A percentile compares a stretch with the other conserved stretches of the same genome.
These are phyloP conservation scores for Dujonia santamariae DNA, from an alignment of 1,139 yeast genomes.

Conservation along the genomic window DNA sequence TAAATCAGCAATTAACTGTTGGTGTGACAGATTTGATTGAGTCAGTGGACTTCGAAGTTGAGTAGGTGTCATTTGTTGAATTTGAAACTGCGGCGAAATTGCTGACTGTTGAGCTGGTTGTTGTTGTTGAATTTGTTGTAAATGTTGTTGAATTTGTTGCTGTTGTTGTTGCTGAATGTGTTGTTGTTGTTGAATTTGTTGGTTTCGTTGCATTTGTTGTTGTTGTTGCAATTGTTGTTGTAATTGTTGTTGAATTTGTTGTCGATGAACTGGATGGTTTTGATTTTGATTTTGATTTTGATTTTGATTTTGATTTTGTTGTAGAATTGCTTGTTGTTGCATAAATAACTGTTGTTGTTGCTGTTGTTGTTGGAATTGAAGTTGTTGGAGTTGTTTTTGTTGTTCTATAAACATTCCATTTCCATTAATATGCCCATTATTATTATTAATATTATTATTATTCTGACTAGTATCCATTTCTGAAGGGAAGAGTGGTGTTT, in stretches of 20 bases:
- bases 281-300: not conserved
- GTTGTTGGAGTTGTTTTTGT: constrained; percentile 5
- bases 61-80: not conserved
- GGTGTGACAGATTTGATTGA: constrained; percentile 34
- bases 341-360: not conserved
- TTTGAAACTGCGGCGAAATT: not conserved
- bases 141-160: constrained; percentile 1
- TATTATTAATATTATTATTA: no score
- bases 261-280: not conserved
- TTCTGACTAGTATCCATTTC: no score
- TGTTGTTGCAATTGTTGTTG: not conserved
- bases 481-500: no score
- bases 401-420: not conserved
- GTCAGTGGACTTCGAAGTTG: no score
- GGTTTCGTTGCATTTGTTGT: not conserved
- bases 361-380: constrained; percentile 5
- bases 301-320: not conserved
- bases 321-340: not conserved
- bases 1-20: constrained; percentile 45
- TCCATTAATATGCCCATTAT: no score
- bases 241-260: not conserved
- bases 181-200: constrained; percentile 2
- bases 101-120: not conserved
- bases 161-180: constrained; percentile 1
- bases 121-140: not conserved